Base-by-base conservation (phyloP, 306 rosid species). In the Cucurbita moschata region DNA sequence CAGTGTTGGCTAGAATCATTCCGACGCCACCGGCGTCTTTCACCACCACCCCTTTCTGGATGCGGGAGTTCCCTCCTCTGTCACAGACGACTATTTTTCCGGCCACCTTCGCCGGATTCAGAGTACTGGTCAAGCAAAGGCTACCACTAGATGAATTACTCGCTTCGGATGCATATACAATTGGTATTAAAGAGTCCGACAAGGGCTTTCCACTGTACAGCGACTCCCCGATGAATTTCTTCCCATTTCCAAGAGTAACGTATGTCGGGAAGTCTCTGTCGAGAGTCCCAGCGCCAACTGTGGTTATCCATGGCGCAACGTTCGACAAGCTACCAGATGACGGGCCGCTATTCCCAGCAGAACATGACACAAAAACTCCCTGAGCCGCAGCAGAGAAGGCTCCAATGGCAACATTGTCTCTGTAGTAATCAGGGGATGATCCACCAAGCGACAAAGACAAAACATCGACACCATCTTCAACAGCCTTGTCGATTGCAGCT, bases 61-160 rank as follows among this genome's bases (percentile, higher is more conserved):
- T 88, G 67, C 98, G 76, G 0, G 87, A 15, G 78, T 51, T 81
- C 23, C 78, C 86, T 65, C 98, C 98, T 67, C 96, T 78, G 54
- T 94, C 96, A 71, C 98, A 94, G 49, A 94, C 73, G 67, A 94
- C 98, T 14, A 94, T 82, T 77, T 94, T 94, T 62, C 98, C 96
- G 0, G 86, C 77, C 56, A 89, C 97, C 75, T 86, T 87, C 6
- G 23, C 49, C 5, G 85, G 83, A 80, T 19, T 73, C 82, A 94
- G 79, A 83, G 79, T 88, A 51, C 51, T 86, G 2, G 38, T 38
- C 57, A 47, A 4, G 83, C 98, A 94, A 14, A 77, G 75, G 61
- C 11, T 30, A 49, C 88, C 92, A 18, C 52, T 60, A 4, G 92
- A 47, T 16, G 79, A 75, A 11, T 49, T 81, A 62, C 90, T 86